A percentile compares a stretch with the other conserved stretches of the same genome.
These are phyloP conservation scores for Exutisphaerella laricina DNA, from an alignment of 2,329 filamentous ascomycete species.

Conservation along the genomic window DNA sequence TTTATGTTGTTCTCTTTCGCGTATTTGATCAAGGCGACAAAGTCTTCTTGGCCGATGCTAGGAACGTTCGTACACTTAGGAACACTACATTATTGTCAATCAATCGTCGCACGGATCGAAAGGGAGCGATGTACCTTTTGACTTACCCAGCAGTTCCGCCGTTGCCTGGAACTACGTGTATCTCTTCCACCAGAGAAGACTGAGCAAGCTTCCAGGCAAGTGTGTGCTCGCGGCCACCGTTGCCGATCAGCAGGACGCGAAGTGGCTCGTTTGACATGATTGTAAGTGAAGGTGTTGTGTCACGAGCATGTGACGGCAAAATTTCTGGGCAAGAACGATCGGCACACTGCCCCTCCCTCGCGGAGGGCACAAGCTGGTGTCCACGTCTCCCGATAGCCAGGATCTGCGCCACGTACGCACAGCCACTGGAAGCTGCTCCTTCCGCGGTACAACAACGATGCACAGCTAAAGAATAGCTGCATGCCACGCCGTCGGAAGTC, in stretches of 20 bases:
- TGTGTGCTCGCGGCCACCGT: conserved; percentile 90
- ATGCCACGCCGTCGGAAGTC: no score
- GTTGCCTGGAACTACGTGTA: conserved; percentile 69
- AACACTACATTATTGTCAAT: conserved; percentile 23
- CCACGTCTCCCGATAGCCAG: no score
- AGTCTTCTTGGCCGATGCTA: conserved; percentile 67
- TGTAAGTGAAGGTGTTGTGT: no score
- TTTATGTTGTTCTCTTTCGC: conserved; percentile 69
- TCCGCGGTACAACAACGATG: no score
- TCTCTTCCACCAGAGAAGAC: conserved; percentile 70
- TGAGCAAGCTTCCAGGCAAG: conserved; percentile 90
- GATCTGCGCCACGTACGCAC: no score
- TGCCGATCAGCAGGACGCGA: conserved; percentile 80
- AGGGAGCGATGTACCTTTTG: conserved; percentile 3
- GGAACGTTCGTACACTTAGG: conserved; percentile 54
- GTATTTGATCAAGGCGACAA: conserved; percentile 67
- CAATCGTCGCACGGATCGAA: conserved; percentile 1
- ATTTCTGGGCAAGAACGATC: conserved; percentile 4
- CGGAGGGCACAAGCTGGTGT: no score
- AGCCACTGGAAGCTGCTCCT: no score
- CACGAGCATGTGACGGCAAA: conserved; percentile 2
- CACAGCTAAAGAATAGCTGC: no score
- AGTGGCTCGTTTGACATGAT: conserved; percentile 38
- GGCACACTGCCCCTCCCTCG: no score
- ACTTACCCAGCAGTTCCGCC: conserved; percentile 65